Conservation (phyloP, 139 green algal genomes). For the Chlorella sp. region DNA sequence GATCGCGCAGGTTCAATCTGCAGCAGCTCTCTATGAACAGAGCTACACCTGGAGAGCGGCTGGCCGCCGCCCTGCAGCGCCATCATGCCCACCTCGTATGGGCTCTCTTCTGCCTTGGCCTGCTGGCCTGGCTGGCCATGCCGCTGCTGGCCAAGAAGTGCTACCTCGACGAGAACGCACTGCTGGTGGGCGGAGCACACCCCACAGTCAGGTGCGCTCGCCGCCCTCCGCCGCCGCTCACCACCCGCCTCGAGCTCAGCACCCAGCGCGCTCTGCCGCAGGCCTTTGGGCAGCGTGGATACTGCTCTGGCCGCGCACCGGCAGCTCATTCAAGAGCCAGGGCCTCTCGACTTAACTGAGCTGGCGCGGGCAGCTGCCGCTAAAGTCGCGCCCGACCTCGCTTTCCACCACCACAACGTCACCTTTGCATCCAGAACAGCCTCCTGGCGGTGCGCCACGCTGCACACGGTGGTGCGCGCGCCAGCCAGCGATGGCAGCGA, state of each 20-base stretch:
- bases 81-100: too few relatives aligned
- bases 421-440: neutral
- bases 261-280: too few relatives aligned
- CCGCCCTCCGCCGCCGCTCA: neutral
- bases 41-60: too few relatives aligned
- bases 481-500: constrained; percentile 17
- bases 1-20: too few relatives aligned
- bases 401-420: neutral
- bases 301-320: too few relatives aligned
- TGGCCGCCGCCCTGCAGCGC: too few relatives aligned
- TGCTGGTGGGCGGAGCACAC: constrained; percentile 24
- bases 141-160: constrained; percentile 18
- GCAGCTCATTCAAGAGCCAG: too few relatives aligned
- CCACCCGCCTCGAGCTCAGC: neutral
- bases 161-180: constrained; percentile 40
- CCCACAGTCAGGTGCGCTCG: constrained; percentile 8
- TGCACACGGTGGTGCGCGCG: constrained; percentile 14
- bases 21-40: too few relatives aligned
- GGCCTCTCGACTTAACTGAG: too few relatives aligned
- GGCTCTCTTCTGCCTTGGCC: constrained; percentile 2
- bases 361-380: neutral
- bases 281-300: too few relatives aligned
- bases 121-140: constrained; percentile 9
- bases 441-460: neutral
- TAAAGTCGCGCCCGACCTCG: neutral